These are phyloP conservation scores for Kazachstania sp. DNA, from an alignment of 1,139 yeast species.

Conservation along the genomic window DNA sequence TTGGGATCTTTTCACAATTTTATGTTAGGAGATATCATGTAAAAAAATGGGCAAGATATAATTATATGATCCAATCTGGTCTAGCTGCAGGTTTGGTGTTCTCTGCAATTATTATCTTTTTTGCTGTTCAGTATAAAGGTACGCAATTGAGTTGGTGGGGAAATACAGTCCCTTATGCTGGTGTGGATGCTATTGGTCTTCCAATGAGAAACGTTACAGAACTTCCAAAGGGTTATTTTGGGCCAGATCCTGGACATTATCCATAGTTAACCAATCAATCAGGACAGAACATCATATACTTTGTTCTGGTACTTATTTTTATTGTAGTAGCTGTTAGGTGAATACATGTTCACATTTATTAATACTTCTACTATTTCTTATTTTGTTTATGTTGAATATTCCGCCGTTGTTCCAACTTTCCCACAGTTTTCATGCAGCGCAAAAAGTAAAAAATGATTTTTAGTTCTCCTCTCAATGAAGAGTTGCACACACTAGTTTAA, in stretches of 20 bases:
- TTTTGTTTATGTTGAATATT: no score
- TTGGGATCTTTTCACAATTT: slow-evolving; percentile 46
- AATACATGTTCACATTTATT: no score
- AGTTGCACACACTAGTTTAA: no score
- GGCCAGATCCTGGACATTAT: slow-evolving; percentile 36
- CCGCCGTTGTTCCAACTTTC: no score
- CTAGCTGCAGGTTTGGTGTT: slow-evolving; percentile 54
- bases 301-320: neutral
- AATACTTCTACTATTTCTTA: no score
- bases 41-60: slow-evolving; percentile 59
- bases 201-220: slow-evolving; percentile 19
- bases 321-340: no score
- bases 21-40: slow-evolving; percentile 41
- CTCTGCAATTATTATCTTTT: slow-evolving; percentile 46
- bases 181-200: slow-evolving; percentile 36
- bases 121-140: slow-evolving; percentile 43
- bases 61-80: slow-evolving; percentile 51
- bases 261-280: slow-evolving; percentile 22
- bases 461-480: no score
- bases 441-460: no score
- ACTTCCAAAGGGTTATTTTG: slow-evolving; percentile 41
- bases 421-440: no score
- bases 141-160: slow-evolving; percentile 52
- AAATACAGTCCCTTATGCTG: slow-evolving; percentile 37
- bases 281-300: neutral